Base-by-base conservation (phyloP, 2,329 filamentous ascomycete species). In the Clonostachys byssicola region DNA sequence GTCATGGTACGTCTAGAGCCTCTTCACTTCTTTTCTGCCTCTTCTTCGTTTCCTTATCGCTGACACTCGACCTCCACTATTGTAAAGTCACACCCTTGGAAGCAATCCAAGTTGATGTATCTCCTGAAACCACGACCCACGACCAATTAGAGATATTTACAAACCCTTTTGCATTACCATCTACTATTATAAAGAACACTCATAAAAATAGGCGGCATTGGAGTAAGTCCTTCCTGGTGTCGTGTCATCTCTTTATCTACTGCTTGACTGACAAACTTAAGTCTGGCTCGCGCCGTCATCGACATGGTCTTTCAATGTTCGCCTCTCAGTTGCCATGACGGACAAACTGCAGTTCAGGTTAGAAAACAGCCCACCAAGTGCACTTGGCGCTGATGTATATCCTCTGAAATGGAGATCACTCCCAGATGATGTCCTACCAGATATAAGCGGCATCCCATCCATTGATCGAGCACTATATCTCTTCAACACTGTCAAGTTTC, bases 401-500 rank as follows among this genome's bases (percentile, higher is more conserved):
- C 51, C 54, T 0, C 16, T 62, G 1, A 52, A 51, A 0, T 60
- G 57, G 58, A 57, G 51, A 7, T 42, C 47, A 5, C 44, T 46
- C 1, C 46, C 53, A 14, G 43, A 46, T 2, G 46, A 52, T n/a
- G 55, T 56, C 1, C 49, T 48, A 0, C 61, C 60, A 2, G 65
- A 70, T 23, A 60, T 65, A 1, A 58, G 50, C 10, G 58, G 60
- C 3, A 47, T 69, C 0, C 67, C 67, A 0, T 66, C 66, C 3
- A 52, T 65, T n/a, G 56, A 64, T 44, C 51, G 63, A 35, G 59
- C 63, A 3, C 48, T 63, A 12, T 63, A 63, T 34, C 54, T 66
- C 5, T 60, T 66, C 48, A 55, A 63, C 43, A 58, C 60, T 3
- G 65, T 67, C 45, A 66, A 67, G 14, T 69, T 68, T 20, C 66